These are phyloP conservation scores for Xylariaceae sp. DNA, from an alignment of 2,329 filamentous ascomycete genomes.

Conservation along the genomic window DNA sequence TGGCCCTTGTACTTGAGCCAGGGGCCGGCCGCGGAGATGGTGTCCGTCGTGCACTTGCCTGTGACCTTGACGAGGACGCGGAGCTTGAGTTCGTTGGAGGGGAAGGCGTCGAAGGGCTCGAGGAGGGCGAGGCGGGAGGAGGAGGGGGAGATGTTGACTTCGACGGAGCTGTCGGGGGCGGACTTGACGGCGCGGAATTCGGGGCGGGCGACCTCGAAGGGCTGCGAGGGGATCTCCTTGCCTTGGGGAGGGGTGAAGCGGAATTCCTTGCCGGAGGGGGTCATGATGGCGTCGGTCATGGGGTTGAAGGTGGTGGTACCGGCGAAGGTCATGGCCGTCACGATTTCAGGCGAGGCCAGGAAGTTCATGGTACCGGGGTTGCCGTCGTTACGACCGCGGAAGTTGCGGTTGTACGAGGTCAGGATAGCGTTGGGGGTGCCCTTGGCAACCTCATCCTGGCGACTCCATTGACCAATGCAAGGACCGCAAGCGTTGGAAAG, in stretches of 20 bases:
- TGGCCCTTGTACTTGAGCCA: slow-evolving; percentile 99
- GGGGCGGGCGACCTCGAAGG: slow-evolving; percentile 69
- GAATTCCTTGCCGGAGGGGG: slow-evolving; percentile 76
- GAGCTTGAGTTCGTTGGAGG: slow-evolving; percentile 66
- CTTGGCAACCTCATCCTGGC: slow-evolving; percentile 78
- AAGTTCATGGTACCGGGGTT: slow-evolving; percentile 99
- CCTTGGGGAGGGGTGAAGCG: slow-evolving; percentile 77
- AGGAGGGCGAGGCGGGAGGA: slow-evolving; percentile 86
- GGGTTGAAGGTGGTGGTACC: slow-evolving; percentile 95
- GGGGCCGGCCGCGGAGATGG: slow-evolving; percentile 91
- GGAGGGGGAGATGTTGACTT: slow-evolving; percentile 76
- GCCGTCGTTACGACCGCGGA: slow-evolving; percentile 92
- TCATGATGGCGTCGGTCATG: slow-evolving; percentile 76
- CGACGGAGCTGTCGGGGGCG: slow-evolving; percentile 62
- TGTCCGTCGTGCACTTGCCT: slow-evolving; percentile 98
- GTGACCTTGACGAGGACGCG: slow-evolving; percentile 92
- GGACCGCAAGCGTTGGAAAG: slow-evolving; percentile 93
- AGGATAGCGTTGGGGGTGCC: slow-evolving; percentile 90
- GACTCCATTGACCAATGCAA: slow-evolving; percentile 93
- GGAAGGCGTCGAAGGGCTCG: slow-evolving; percentile 85
- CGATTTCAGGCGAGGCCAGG: slow-evolving; percentile 90
- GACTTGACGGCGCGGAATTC: slow-evolving; percentile 65
- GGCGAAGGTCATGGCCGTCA: slow-evolving; percentile 92
- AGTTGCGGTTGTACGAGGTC: slow-evolving; percentile 97
- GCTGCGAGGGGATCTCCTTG: slow-evolving; percentile 52